phyloP scores from a whole-genome alignment of 306 rosid genomes.

The Cyclanthera cordifolia region DNA sequence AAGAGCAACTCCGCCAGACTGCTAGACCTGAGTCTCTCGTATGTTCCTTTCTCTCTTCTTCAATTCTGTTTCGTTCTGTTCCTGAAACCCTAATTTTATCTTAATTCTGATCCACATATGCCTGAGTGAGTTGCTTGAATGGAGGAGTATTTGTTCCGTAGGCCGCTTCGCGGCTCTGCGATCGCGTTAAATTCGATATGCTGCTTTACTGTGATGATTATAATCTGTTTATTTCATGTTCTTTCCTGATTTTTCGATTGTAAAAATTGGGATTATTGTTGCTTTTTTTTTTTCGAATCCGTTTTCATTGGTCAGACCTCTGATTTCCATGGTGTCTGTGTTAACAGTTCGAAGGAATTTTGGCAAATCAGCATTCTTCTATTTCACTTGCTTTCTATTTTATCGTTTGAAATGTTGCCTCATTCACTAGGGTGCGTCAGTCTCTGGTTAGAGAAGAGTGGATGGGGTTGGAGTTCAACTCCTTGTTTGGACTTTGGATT shows the following conservation, averaged over 20 bases:
- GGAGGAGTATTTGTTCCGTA: background rate
- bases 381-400: background rate
- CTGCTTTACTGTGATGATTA: background rate
- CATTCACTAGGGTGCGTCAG: no score
- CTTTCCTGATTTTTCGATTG: background rate
- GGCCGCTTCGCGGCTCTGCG: background rate
- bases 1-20: conserved; percentile 60
- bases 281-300: background rate
- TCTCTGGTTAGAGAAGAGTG: no score
- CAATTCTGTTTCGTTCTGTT: background rate
- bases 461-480: no score
- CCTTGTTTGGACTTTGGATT: no score
- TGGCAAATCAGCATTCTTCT: background rate
- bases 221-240: background rate
- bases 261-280: no score
- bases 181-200: background rate
- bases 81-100: background rate
- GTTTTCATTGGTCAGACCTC: background rate
- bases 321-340: background rate
- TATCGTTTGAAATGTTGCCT: background rate
- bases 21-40: conserved; percentile 77
- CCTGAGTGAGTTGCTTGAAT: background rate
- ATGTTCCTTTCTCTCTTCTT: background rate
- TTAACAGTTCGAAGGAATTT: background rate
- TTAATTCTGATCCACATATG: background rate